A percentile compares a stretch with the other conserved stretches of the same genome.
These are phyloP conservation scores for Fusarium veterinarium DNA, from an alignment of 2,329 filamentous ascomycete species.

Conservation along the genomic window DNA sequence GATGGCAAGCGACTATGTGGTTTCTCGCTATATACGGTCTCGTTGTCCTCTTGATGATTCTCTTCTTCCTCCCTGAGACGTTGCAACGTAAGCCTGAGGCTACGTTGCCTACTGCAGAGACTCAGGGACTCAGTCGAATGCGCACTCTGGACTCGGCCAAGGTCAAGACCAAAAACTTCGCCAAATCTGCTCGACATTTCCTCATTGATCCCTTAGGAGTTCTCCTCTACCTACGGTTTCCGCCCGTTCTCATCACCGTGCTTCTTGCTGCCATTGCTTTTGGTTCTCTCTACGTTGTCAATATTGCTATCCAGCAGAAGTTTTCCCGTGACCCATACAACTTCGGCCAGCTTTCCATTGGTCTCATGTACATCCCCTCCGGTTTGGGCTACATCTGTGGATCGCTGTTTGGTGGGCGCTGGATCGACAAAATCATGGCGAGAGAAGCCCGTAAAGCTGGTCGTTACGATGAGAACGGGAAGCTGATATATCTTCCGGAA, in stretches of 20 bases:
- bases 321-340: conserved; percentile 76
- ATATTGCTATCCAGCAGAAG: conserved; percentile 78
- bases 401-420: conserved; percentile 76
- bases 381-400: conserved; percentile 78
- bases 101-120: neutral
- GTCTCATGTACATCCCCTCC: conserved; percentile 80
- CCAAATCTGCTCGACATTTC: conserved; percentile 66
- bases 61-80: conserved; percentile 75
- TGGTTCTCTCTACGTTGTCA: conserved; percentile 79
- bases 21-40: conserved; percentile 78
- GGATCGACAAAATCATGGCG: conserved; percentile 85
- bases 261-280: conserved; percentile 81
- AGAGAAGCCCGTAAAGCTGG: conserved; percentile 77
- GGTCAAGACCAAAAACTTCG: conserved; percentile 64
- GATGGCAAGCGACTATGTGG: conserved; percentile 84
- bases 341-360: conserved; percentile 75
- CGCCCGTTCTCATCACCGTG: conserved; percentile 77
- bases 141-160: conserved; percentile 72
- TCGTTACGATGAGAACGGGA: conserved; percentile 74
- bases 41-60: conserved; percentile 64
- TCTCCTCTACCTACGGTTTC: conserved; percentile 77
- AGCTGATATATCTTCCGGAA: conserved; percentile 77
- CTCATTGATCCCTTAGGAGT: conserved; percentile 80
- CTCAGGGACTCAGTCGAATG: conserved; percentile 55
- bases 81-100: conserved; percentile 53